Base-by-base conservation (phyloP, 371 early-diverging fungal genomes). In the Mucor lusitanicus region DNA sequence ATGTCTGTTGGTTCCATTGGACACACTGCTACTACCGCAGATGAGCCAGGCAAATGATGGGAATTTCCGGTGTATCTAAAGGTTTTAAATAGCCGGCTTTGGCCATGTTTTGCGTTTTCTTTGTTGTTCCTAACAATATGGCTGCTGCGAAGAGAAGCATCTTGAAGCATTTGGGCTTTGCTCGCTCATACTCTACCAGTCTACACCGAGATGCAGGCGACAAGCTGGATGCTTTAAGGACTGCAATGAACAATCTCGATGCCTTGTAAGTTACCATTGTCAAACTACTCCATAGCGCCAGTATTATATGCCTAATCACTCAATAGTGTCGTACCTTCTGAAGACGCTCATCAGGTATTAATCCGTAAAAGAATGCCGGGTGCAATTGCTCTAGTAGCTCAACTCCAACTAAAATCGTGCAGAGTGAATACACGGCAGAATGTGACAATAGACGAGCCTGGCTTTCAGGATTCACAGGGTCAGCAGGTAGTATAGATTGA, bases 381-480 rank as follows among this genome's bases (percentile, higher is more conserved):
- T n/a, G n/a, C n/a, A n/a, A n/a, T n/a, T n/a, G n/a, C n/a, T n/a
- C n/a, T n/a, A n/a, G n/a, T n/a, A 28, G 6, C 19, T 50, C 19
- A 35, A 48, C 12, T 27, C 15, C 9, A 46, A 32, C 5, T 21
- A 9, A n/a, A 21, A 13, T n/a, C 25, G 1, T 25, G n/a, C 78
- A 94, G 90, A 96, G 94, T 76, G 99, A 99, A 79, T 99, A 98
- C 70, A 91, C 96, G 59, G 95, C 97, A 13, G 86, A 81, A 11
- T 88, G 91, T 69, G 98, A 99, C 74, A 86, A 84, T 64, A 88
- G 98, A 33, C 88, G 99, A 17, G 85, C 83, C 15, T 95, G 85
- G 83, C 92, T 99, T 70, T 92, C 94, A 2, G 96, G 96, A 21
- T 99, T 99, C 75, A 94, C 92, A 58, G 99, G 99, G 11, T 97